These are phyloP conservation scores for Primulina eburnea DNA, from an alignment of 257 asterid species.

Conservation along the genomic window DNA sequence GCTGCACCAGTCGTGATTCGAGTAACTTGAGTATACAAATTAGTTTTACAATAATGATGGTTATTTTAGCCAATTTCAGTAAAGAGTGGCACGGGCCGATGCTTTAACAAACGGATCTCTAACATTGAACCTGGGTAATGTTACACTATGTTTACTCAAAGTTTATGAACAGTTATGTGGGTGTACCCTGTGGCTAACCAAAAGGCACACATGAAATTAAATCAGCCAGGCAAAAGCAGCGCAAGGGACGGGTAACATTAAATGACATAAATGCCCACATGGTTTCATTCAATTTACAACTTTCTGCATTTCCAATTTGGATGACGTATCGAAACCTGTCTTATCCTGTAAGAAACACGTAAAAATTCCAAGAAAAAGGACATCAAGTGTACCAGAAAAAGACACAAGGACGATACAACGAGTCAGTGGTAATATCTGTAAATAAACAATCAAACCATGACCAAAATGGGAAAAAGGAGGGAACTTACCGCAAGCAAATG, in stretches of 20 bases:
- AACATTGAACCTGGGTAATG: neutral
- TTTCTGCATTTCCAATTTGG: conserved; percentile 32
- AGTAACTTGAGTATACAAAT: neutral
- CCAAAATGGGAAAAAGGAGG: neutral
- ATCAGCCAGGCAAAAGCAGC: conserved; percentile 4
- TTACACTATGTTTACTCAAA: neutral
- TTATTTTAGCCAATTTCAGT: neutral
- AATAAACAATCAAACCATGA: conserved; percentile 31
- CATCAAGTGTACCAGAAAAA: conserved; percentile 20
- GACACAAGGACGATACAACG: conserved; percentile 33
- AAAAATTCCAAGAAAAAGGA: conserved; percentile 36
- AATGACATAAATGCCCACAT: conserved; percentile 33
- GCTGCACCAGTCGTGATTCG: neutral
- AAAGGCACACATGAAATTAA: conserved; percentile 3
- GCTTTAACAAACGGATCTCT: neutral
- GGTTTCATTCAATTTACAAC: conserved; percentile 25
- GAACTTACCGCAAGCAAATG: conserved; percentile 69
- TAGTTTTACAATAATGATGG: no score
- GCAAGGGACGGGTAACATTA: conserved; percentile 13
- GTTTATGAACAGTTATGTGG: conserved; percentile 4
- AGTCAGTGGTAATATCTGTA: conserved; percentile 39
- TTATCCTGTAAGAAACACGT: conserved; percentile 32
- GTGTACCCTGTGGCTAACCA: conserved; percentile 1
- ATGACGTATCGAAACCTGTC: conserved; percentile 40
- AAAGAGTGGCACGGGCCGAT: neutral